These are phyloP conservation scores for Rhypophila decipiens DNA, from an alignment of 495 filamentous ascomycete species.

Conservation along the genomic window DNA sequence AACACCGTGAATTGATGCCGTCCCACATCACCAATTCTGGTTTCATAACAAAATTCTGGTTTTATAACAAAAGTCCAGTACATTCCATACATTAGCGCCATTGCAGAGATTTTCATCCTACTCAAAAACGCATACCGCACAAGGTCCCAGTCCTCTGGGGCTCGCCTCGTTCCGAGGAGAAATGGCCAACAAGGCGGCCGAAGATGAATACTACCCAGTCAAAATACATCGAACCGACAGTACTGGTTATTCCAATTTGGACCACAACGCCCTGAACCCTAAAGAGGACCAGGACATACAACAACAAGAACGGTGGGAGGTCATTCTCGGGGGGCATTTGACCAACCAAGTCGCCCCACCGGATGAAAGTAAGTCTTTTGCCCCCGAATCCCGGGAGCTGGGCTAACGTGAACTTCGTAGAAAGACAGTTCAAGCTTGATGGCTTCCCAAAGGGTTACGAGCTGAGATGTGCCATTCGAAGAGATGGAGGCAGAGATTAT, in stretches of 20 bases:
- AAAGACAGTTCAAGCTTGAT: slow-evolving; percentile 24
- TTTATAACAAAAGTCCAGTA: no score
- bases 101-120: no score
- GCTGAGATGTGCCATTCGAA: slow-evolving; percentile 19
- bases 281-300: slow-evolving; percentile 20
- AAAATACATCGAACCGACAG: slow-evolving; percentile 25
- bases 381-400: background rate
- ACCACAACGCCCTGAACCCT: slow-evolving; percentile 16
- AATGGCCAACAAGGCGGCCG: background rate
- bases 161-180: no score
- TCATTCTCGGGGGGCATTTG: slow-evolving; percentile 25
- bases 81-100: no score
- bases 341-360: slow-evolving; percentile 15
- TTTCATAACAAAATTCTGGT: no score
- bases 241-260: slow-evolving; percentile 14
- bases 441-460: slow-evolving; percentile 26
- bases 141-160: no score
- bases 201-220: slow-evolving; percentile 21
- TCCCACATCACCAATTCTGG: no score
- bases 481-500: slow-evolving; percentile 27
- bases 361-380: slow-evolving; percentile 18
- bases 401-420: slow-evolving; percentile 15
- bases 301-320: slow-evolving; percentile 26
- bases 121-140: no score
- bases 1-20: no score